These are phyloP conservation scores for Colletotrichum cereale DNA, from an alignment of 2,329 filamentous ascomycete genomes.

Conservation along the genomic window DNA sequence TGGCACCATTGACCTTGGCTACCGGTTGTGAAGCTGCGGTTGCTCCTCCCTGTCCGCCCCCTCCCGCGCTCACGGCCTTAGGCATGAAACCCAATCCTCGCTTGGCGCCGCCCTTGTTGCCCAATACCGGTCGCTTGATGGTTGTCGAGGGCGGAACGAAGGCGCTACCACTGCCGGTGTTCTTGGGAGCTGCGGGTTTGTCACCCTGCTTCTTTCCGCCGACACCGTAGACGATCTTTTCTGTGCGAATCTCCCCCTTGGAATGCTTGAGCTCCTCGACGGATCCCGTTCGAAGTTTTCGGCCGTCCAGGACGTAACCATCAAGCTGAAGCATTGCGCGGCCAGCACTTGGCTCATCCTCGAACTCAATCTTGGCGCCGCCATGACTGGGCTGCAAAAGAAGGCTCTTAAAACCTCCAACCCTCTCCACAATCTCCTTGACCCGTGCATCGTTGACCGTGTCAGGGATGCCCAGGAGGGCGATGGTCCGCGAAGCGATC, in stretches of 20 bases:
- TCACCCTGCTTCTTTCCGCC: constrained; percentile 44
- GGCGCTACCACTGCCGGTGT: constrained; percentile 41
- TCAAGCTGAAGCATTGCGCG: constrained; percentile 74
- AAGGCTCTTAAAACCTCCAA: constrained; percentile 80
- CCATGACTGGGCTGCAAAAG: constrained; percentile 84
- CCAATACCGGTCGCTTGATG: constrained; percentile 58
- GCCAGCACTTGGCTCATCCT: constrained; percentile 77
- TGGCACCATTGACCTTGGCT: constrained; percentile 46
- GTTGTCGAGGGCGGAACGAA: constrained; percentile 60
- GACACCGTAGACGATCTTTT: constrained; percentile 54
- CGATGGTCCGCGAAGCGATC: constrained; percentile 77
- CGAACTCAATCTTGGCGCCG: constrained; percentile 88
- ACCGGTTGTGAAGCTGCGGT: constrained; percentile 19
- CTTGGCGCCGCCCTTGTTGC: constrained; percentile 52
- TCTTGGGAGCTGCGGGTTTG: constrained; percentile 46
- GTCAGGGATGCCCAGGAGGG: constrained; percentile 88
- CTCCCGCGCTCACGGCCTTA: constrained; percentile 43
- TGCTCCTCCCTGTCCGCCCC: not conserved
- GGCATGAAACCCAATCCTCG: constrained; percentile 59
- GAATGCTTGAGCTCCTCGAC: constrained; percentile 66
- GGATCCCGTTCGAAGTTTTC: constrained; percentile 66
- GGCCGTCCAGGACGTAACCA: constrained; percentile 66
- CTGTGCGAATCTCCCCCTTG: constrained; percentile 59
- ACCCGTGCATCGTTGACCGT: constrained; percentile 92
- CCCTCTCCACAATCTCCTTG: constrained; percentile 76